Conservation (phyloP, 768 basidiomycete species). For the Suillus tomentosus region DNA sequence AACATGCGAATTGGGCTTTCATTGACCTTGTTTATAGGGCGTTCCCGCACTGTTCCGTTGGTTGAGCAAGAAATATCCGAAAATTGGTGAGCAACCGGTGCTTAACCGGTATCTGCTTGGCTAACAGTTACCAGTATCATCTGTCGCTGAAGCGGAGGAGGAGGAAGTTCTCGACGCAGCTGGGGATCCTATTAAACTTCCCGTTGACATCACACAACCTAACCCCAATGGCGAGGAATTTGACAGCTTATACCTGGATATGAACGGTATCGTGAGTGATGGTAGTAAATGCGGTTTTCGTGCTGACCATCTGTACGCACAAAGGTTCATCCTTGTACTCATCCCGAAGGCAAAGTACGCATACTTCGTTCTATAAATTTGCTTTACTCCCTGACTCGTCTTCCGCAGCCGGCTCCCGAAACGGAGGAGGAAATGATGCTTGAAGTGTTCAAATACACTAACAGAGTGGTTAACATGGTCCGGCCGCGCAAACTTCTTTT, state of each 20-base stretch:
- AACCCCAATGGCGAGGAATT: conserved; percentile 98
- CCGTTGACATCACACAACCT: conserved; percentile 72
- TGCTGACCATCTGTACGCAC: conserved; percentile 10
- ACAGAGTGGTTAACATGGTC: conserved; percentile 96
- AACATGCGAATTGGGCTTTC: background rate
- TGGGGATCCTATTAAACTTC: conserved; percentile 68
- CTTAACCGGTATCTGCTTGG: background rate
- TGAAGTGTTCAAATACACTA: conserved; percentile 95
- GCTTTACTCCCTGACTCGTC: conserved; percentile 6
- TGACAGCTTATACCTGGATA: conserved; percentile 96
- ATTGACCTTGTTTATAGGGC: conserved; percentile 57
- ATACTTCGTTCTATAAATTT: background rate
- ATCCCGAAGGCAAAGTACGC: conserved; percentile 91
- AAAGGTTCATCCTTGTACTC: conserved; percentile 97
- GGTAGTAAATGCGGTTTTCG: background rate
- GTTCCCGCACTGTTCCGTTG: conserved; percentile 98
- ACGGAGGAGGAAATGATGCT: conserved; percentile 99
- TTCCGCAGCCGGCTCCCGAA: conserved; percentile 82
- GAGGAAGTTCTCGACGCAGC: conserved; percentile 64
- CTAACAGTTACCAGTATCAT: conserved; percentile 49
- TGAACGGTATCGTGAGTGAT: conserved; percentile 92
- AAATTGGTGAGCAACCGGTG: conserved; percentile 67
- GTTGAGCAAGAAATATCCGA: conserved; percentile 98
- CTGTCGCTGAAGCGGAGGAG: conserved; percentile 87
- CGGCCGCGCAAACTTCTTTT: conserved; percentile 93